Conservation (phyloP, 2,329 filamentous ascomycete genomes). For the Pseudocercospora eumusae region DNA sequence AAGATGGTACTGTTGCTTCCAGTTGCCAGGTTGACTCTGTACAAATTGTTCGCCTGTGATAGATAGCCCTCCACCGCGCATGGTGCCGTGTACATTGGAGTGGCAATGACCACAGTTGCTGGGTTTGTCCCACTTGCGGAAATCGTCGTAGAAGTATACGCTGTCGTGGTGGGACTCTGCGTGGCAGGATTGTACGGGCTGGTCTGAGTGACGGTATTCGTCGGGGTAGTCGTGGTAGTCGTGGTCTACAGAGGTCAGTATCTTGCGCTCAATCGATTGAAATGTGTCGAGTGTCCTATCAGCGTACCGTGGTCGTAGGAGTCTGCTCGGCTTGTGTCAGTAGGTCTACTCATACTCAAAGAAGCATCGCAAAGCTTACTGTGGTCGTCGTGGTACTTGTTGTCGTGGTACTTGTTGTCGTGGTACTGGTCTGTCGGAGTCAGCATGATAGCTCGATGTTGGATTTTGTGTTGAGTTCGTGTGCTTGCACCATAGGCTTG, state of each 20-base stretch:
- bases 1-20: slow-evolving; percentile 6
- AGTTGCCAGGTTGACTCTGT: slow-evolving; percentile 3
- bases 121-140: slow-evolving; percentile 17
- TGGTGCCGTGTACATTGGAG: slow-evolving; percentile 14
- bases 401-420: too few species aligned
- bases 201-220: slow-evolving; percentile 5
- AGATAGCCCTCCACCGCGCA: slow-evolving; percentile 17
- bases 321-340: not conserved
- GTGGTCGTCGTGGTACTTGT: too few species aligned
- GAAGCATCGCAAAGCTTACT: too few species aligned
- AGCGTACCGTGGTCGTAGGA: not conserved
- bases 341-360: too few species aligned
- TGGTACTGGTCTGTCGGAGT: too few species aligned
- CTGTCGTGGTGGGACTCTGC: not conserved
- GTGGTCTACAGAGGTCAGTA: not conserved
- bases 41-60: slow-evolving; percentile 13
- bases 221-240: not conserved
- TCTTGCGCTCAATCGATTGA: too few species aligned
- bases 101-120: slow-evolving; percentile 21
- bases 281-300: too few species aligned
- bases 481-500: too few species aligned
- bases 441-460: too few species aligned
- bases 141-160: slow-evolving; percentile 20
- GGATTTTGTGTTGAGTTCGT: too few species aligned
- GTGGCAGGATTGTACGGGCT: slow-evolving; percentile 9